Percentiles rank a stretch among this genome's conserved stretches.
Conservation (phyloP, 1,139 yeast genomes). For the Petasospora fabianii region DNA sequence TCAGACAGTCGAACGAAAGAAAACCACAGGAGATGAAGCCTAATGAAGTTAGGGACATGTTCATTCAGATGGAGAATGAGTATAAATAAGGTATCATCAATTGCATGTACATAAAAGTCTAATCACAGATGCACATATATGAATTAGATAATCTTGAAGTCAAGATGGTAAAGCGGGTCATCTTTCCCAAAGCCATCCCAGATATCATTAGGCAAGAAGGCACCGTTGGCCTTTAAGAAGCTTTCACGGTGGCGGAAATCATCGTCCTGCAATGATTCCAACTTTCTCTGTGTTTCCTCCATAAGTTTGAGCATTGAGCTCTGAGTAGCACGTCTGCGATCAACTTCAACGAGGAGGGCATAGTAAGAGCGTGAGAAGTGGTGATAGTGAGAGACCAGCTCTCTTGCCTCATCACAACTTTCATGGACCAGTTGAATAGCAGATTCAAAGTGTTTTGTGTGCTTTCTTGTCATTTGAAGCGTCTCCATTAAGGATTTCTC, state of each 20-base stretch:
- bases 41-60: constrained; percentile 46
- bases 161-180: constrained; percentile 21
- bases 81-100: no score
- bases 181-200: constrained; percentile 42
- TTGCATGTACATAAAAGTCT: no score
- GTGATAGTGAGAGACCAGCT: constrained; percentile 44
- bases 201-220: constrained; percentile 48
- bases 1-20: constrained; percentile 60
- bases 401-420: constrained; percentile 30
- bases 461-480: constrained; percentile 25
- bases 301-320: constrained; percentile 37
- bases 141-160: no score
- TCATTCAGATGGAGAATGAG: constrained; percentile 46
- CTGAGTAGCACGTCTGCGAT: constrained; percentile 43
- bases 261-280: constrained; percentile 35
- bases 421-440: constrained; percentile 24
- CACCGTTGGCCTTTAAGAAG: constrained; percentile 45
- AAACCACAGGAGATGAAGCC: constrained; percentile 42
- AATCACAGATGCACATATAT: no score
- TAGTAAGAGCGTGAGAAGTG: constrained; percentile 48
- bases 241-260: constrained; percentile 39
- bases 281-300: constrained; percentile 36
- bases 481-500: constrained; percentile 25
- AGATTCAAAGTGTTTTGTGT: constrained; percentile 26
- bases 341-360: constrained; percentile 45